Conservation (phyloP, 2,329 filamentous ascomycete genomes). For the Neurospora sp. region DNA sequence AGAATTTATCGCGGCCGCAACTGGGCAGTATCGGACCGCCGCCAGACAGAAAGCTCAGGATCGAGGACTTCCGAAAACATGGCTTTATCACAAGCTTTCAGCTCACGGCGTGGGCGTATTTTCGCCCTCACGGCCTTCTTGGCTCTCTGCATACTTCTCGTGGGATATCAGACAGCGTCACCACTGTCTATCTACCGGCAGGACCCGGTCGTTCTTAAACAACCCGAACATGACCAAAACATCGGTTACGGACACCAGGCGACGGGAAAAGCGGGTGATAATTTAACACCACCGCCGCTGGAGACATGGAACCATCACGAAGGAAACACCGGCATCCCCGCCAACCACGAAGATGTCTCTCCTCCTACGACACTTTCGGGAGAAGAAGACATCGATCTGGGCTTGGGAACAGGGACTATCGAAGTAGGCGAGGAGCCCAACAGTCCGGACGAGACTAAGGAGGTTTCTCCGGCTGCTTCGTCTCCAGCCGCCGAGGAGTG, state of each 20-base stretch:
- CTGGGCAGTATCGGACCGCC: background rate
- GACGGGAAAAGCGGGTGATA: background rate
- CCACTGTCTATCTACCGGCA: slow-evolving; percentile 3
- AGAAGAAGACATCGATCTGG: background rate
- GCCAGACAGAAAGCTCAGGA: background rate
- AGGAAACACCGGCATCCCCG: background rate
- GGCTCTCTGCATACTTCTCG: slow-evolving; percentile 10
- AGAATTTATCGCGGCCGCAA: background rate
- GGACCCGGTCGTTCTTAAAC: slow-evolving; percentile 1
- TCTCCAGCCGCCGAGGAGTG: slow-evolving; percentile 8
- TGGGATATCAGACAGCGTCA: slow-evolving; percentile 8
- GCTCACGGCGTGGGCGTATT: slow-evolving; percentile 12
- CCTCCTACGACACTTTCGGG: background rate
- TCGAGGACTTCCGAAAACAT: slow-evolving; percentile 6
- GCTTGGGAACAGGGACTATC: background rate
- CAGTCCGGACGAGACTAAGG: background rate
- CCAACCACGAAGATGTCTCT: background rate
- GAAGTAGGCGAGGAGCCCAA: background rate
- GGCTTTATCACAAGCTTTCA: slow-evolving; percentile 9
- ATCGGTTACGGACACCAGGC: background rate
- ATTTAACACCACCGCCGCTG: background rate
- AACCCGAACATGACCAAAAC: background rate
- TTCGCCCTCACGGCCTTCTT: slow-evolving; percentile 11
- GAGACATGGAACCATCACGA: background rate
- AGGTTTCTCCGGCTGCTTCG: background rate